These are phyloP conservation scores for Lipomyces orientalis DNA, from an alignment of 805 yeast genomes.

Conservation along the genomic window DNA sequence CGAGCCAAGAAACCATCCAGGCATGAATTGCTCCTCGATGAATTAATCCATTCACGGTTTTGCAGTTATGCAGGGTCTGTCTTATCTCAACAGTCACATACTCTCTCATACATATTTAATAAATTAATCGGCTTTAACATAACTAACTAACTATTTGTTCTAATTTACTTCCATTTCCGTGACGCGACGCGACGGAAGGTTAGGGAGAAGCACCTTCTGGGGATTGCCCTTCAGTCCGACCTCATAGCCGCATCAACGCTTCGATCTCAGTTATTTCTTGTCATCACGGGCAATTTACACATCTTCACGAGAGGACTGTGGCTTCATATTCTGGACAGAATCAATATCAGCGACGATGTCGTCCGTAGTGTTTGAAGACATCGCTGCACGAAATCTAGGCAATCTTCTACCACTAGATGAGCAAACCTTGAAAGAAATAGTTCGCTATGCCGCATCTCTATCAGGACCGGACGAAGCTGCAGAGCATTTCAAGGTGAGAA, in stretches of 20 bases:
- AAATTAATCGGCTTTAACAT: no score
- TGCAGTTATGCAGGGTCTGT: no score
- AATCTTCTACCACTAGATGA: conserved; percentile 61
- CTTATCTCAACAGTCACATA: no score
- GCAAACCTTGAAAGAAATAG: conserved; percentile 60
- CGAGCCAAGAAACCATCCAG: no score
- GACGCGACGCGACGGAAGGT: no score
- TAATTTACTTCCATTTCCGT: no score
- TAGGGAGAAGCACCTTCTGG: no score
- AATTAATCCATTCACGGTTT: no score
- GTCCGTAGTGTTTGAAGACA: conserved; percentile 18
- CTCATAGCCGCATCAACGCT: background rate
- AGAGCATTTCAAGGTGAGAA: conserved; percentile 52
- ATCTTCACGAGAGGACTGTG: background rate
- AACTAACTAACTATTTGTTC: no score
- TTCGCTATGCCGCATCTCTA: conserved; percentile 58
- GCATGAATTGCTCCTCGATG: no score
- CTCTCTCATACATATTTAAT: no score
- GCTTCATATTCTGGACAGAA: background rate
- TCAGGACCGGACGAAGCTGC: conserved; percentile 56
- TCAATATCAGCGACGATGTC: background rate
- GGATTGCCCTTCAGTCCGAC: no score
- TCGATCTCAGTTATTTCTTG: background rate
- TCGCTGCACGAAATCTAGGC: conserved; percentile 24
- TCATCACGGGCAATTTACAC: background rate